Evolutionary conservation across 78 protist genomes (phyloP), one percentile per base, ranked within the genome.

Genomic region (Guillardia theta): DNA sequence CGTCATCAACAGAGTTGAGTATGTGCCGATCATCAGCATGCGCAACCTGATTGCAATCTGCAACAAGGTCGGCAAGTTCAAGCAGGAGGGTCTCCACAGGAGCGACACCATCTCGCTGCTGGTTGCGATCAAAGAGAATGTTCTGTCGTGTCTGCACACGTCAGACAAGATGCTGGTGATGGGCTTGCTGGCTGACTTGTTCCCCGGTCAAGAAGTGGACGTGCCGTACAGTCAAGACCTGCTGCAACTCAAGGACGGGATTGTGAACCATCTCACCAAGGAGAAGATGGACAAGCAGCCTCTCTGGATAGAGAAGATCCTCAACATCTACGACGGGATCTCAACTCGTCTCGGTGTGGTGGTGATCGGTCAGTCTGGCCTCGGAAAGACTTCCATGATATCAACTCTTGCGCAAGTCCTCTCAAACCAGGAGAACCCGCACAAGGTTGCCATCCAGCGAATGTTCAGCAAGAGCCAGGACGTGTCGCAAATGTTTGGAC

Each of bases 401-500:
- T n/a, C 58, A 22, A 83, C 45, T 41, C 87, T 97, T 62, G 87
- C 95, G 58, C 48, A 70, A 1, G 22, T 43, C 6, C 36, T 12
- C 62, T 53, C 39, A 33, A 21, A 76, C 47, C 80, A 47, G 37
- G 27, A 15, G 48, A 94, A 77, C 27, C 96, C 98, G 98, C 24
- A 96, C 21, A 33, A 94, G 21, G 88, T 96, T 48, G 98, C 96
- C 78, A 97, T 98, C 36, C 98, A 97, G 98, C 97, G 83, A 92
- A 95, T 27, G 10, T 93, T 97, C 94, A 98, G 98, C 36, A 98
- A 98, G 95, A 97, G 98, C 4, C 94, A 97, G 88, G 76, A 95
- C 10, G 96, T 95, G 30, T 48, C 43, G 37, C 96, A 98, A 93
- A 95, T 97, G 98, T 97, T 95, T 37, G 99, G 99, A 27, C 19